A percentile compares a stretch with the other conserved stretches of the same genome.
These are phyloP conservation scores for Eucalyptus cloeziana DNA, from an alignment of 345 rosid species.

Conservation along the genomic window DNA sequence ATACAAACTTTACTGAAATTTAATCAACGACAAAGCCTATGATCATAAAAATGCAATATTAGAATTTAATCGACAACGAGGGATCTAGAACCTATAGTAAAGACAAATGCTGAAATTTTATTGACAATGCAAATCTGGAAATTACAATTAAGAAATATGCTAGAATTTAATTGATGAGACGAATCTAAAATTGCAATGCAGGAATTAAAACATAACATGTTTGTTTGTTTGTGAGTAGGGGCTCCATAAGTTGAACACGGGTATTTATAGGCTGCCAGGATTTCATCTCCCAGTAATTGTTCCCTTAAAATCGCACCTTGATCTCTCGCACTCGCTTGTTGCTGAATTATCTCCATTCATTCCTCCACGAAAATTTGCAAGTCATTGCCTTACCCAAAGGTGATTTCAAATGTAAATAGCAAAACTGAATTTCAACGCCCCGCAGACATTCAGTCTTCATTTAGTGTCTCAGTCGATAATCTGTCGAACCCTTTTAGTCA, in stretches of 20 bases:
- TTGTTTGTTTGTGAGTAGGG: background rate
- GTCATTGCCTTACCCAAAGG: background rate
- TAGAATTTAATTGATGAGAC: too few species aligned
- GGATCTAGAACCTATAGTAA: too few species aligned
- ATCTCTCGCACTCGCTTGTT: background rate
- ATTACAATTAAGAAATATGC: background rate
- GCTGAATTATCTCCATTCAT: background rate
- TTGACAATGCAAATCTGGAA: background rate
- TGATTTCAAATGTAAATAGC: background rate
- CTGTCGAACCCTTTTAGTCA: background rate
- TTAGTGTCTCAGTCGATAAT: background rate
- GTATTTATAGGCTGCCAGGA: background rate
- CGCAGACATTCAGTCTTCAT: background rate
- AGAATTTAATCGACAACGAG: rapidly evolving
- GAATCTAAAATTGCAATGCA: too few species aligned
- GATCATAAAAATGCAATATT: too few species aligned
- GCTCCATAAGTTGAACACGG: background rate
- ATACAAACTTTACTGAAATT: too few species aligned
- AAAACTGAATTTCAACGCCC: background rate
- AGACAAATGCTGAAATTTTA: too few species aligned
- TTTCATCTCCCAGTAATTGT: background rate
- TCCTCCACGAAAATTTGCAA: background rate
- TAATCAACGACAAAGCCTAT: too few species aligned
- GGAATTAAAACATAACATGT: background rate
- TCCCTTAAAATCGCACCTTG: background rate